Conservation (phyloP, 2,329 filamentous ascomycete genomes). For the Biscogniauxia sp. region DNA sequence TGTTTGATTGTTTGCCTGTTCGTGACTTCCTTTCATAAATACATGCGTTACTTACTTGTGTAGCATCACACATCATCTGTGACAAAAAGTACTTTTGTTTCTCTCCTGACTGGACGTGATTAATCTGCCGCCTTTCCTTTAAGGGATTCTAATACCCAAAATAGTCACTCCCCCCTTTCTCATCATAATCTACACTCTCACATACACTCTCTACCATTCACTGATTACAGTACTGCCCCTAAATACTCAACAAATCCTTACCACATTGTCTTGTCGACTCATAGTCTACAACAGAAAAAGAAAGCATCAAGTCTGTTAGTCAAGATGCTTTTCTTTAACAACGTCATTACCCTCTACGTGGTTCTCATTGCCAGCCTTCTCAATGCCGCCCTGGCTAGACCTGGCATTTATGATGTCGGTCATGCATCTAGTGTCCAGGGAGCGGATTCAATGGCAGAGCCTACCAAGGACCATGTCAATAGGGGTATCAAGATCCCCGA, state of each 20-base stretch:
- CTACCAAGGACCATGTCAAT: slow-evolving; percentile 2
- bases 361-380: neutral
- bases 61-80: neutral
- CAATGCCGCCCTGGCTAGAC: neutral
- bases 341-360: neutral
- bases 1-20: neutral
- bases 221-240: neutral
- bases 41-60: neutral
- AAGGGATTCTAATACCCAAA: too few relatives aligned
- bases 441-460: neutral
- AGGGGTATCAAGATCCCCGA: neutral
- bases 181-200: too few relatives aligned
- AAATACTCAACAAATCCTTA: neutral
- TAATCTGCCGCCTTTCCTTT: neutral
- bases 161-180: too few relatives aligned
- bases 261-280: neutral
- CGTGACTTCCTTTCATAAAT: neutral
- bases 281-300: neutral
- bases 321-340: neutral
- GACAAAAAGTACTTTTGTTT: neutral
- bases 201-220: neutral
- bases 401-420: neutral
- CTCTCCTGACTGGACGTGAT: neutral
- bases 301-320: neutral
- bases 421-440: neutral